Percentiles rank a stretch among this genome's conserved stretches.
These are phyloP conservation scores for Aureobasidium subglaciale DNA, from an alignment of 2,329 filamentous ascomycete genomes.

Conservation along the genomic window DNA sequence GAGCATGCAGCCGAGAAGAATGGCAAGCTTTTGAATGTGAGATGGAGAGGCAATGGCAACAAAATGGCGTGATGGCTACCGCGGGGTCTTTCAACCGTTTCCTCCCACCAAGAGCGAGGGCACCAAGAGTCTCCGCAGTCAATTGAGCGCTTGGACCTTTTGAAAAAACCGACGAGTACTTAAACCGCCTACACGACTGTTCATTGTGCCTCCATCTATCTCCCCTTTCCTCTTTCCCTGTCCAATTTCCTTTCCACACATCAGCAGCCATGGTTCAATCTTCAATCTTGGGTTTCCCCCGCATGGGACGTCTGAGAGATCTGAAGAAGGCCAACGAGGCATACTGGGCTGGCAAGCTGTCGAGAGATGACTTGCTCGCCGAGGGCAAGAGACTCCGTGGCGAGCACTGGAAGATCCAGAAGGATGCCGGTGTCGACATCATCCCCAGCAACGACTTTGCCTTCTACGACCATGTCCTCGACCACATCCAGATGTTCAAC, in stretches of 20 bases:
- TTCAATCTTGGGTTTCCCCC: constrained; percentile 94
- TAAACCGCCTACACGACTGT: neutral
- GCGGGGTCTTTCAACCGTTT: constrained; percentile 4
- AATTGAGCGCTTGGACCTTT: constrained; percentile 1
- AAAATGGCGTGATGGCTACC: constrained; percentile 9
- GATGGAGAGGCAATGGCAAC: neutral
- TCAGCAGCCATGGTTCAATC: constrained; percentile 42
- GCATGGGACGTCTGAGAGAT: constrained; percentile 97
- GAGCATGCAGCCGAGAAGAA: neutral
- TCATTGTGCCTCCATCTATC: constrained; percentile 3
- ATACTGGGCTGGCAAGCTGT: constrained; percentile 94
- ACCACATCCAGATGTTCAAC: constrained; percentile 97
- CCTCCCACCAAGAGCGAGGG: neutral
- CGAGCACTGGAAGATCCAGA: constrained; percentile 99
- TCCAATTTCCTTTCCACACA: constrained; percentile 13
- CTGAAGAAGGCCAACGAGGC: constrained; percentile 99
- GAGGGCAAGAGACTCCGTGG: constrained; percentile 96
- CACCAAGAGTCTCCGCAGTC: neutral
- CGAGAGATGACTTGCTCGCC: constrained; percentile 77
- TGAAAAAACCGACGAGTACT: constrained; percentile 8
- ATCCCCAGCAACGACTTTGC: constrained; percentile 99
- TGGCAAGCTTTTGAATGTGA: neutral
- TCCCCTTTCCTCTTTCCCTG: constrained; percentile 13
- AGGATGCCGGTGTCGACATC: constrained; percentile 93
- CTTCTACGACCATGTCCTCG: constrained; percentile 94